Percentiles rank a stretch among this genome's conserved stretches.
Conservation (phyloP, 129 eudicot species). For the Centaurea solstitialis region DNA sequence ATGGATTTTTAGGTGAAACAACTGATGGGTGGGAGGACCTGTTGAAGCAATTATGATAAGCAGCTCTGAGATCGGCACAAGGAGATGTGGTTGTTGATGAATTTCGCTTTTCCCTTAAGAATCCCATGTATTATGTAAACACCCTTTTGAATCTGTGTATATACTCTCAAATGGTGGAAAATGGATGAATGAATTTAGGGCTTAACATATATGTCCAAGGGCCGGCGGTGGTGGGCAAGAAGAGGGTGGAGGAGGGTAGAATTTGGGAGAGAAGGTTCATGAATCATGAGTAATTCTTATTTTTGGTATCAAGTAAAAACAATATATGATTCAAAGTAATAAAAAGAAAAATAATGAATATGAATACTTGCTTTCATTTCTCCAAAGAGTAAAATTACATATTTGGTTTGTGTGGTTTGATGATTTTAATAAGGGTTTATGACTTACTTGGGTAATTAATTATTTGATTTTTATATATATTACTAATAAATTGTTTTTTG, state of each 20-base stretch:
- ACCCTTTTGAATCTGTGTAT: background rate
- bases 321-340: background rate
- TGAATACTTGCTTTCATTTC: too few species aligned
- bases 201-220: slow-evolving; percentile 5
- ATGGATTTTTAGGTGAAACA: background rate
- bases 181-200: background rate
- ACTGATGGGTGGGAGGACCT: slow-evolving; percentile 32
- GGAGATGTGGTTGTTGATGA: slow-evolving; percentile 75
- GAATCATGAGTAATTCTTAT: background rate
- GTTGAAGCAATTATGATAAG: slow-evolving; percentile 91
- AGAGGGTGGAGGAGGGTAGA: background rate
- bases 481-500: too few species aligned
- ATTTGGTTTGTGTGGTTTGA: too few species aligned
- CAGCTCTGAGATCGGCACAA: slow-evolving; percentile 79
- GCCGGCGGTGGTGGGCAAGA: background rate
- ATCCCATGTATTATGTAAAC: slow-evolving; percentile 79
- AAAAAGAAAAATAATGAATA: background rate
- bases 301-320: background rate
- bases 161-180: background rate
- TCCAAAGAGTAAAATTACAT: too few species aligned
- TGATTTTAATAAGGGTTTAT: too few species aligned
- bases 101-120: slow-evolving; percentile 46
- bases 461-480: too few species aligned
- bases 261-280: background rate
- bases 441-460: too few species aligned